Conservation (phyloP, 2,329 filamentous ascomycete species). For the Paecilomyces variotii region DNA sequence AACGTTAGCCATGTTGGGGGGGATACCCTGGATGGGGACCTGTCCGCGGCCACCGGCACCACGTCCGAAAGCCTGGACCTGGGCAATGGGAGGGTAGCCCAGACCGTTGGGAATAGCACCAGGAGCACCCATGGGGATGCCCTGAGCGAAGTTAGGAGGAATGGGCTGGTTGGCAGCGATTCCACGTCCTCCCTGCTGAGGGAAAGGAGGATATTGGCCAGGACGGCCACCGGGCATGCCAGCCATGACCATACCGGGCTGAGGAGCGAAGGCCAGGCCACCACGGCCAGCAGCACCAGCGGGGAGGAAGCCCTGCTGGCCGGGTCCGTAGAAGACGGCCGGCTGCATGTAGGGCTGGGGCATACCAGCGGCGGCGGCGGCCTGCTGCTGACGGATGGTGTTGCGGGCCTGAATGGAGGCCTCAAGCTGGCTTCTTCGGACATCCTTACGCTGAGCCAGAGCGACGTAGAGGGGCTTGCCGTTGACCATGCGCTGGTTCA, state of each 20-base stretch:
- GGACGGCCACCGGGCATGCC: conserved; percentile 73
- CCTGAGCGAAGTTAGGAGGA: conserved; percentile 75
- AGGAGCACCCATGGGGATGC: conserved; percentile 54
- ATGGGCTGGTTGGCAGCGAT: conserved; percentile 66
- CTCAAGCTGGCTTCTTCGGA: conserved; percentile 98
- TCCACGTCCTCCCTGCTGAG: conserved; percentile 80
- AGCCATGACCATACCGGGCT: conserved; percentile 50
- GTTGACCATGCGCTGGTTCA: conserved; percentile 99
- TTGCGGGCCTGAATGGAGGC: conserved; percentile 98
- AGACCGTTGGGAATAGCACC: conserved; percentile 69
- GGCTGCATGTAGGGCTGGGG: conserved; percentile 76
- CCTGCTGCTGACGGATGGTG: conserved; percentile 97
- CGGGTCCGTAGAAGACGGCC: conserved; percentile 84
- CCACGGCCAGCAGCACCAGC: conserved; percentile 45
- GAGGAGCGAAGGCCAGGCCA: conserved; percentile 54
- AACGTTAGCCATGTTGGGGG: conserved; percentile 56
- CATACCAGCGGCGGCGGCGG: conserved; percentile 82
- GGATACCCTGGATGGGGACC: conserved; percentile 63
- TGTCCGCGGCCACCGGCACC: conserved; percentile 63
- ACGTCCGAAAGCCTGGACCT: conserved; percentile 65
- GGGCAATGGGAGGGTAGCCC: conserved; percentile 70
- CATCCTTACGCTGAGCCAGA: conserved; percentile 97
- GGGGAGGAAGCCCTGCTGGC: conserved; percentile 51
- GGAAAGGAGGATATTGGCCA: conserved; percentile 77
- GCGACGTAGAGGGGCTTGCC: conserved; percentile 96